Evolutionary conservation across 176 grass and related monocot species (phyloP), one percentile per base, ranked within the genome.

Genomic region (Eleusine coracana): DNA sequence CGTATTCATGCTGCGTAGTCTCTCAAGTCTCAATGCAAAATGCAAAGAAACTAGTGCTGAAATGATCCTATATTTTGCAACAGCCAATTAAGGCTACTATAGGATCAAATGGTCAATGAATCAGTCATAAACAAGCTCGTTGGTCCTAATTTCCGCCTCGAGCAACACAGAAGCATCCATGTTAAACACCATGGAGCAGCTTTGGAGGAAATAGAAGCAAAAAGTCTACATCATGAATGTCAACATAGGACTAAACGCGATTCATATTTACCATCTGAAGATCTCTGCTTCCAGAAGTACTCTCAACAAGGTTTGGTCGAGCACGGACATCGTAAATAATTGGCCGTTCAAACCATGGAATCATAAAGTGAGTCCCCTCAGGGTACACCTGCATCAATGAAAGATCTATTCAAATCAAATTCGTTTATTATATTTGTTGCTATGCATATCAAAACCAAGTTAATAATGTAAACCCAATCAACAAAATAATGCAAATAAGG

Each of bases 261-360:
- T 37, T 21, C 39, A 84, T 78, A 76, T 38, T 82, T 94, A 97
- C 92, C 92, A 92, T 97, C 68, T 94, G 94, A 42, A 97, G 92
- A 85, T 97, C 91, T 67, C 73, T 86, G 71, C 94, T 97, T 56
- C 91, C 94, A 85, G 94, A 90, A 84, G 94, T 97, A 86, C 92
- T 97, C 88, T 97, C 95, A 27, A 94, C 91, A 70, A 97, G 87
- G 92, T 97, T 90, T 11, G 94, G 94, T 36, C 85, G 87, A 77
- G 94, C 91, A 34, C 94, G 94, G 48, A 97, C 91, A 81, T 97
- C 91, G 79, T 97, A 97, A 87, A 97, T 97, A 68, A 92, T 94
- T 71, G 94, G 91, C 36, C 94, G 91, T 76, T 94, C 94, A 70
- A 94, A 89, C 89, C 87, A 97, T 29, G 94, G 92, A 79, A 94